A percentile compares a stretch with the other conserved stretches of the same genome.
These are phyloP conservation scores for Chloranthus sessilifolius DNA, from an alignment of 164 flowering plant species.

Conservation along the genomic window DNA sequence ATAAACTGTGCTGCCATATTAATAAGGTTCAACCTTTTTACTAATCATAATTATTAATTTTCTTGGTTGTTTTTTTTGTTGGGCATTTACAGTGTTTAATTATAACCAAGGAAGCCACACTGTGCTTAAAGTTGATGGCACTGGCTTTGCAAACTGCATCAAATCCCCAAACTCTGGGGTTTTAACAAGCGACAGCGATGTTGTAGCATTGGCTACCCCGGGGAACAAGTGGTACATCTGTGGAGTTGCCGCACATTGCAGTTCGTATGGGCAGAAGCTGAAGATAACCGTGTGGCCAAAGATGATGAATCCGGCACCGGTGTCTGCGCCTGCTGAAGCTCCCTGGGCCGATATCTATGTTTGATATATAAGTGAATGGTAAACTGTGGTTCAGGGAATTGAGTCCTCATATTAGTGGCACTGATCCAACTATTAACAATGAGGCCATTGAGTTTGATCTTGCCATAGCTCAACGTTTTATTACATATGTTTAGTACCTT, in stretches of 20 bases:
- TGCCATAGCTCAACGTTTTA: too few relatives aligned
- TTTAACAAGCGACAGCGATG: conserved; percentile 4
- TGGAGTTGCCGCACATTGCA: conserved; percentile 7
- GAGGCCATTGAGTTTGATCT: too few relatives aligned
- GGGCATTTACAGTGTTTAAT: conserved; percentile 2
- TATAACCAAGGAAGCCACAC: conserved; percentile 3
- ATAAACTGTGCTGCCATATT: too few relatives aligned
- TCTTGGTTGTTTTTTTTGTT: background rate
- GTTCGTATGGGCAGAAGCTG: conserved; percentile 6
- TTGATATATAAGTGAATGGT: too few relatives aligned
- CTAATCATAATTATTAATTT: too few relatives aligned
- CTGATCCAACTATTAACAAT: too few relatives aligned
- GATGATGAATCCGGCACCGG: background rate
- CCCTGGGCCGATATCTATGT: too few relatives aligned
- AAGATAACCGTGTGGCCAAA: conserved; percentile 6
- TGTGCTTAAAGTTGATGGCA: conserved; percentile 6
- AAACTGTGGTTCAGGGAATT: too few relatives aligned
- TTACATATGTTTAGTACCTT: too few relatives aligned
- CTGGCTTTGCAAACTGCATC: background rate
- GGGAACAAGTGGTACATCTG: conserved; percentile 16
- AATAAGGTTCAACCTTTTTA: too few relatives aligned
- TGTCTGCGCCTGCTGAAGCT: background rate
- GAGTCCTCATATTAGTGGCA: too few relatives aligned
- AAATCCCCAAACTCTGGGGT: background rate
- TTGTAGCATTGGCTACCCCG: background rate